Evolutionary conservation across 805 yeast species (phyloP).

Genomic region (Lipomyces sp.): DNA sequence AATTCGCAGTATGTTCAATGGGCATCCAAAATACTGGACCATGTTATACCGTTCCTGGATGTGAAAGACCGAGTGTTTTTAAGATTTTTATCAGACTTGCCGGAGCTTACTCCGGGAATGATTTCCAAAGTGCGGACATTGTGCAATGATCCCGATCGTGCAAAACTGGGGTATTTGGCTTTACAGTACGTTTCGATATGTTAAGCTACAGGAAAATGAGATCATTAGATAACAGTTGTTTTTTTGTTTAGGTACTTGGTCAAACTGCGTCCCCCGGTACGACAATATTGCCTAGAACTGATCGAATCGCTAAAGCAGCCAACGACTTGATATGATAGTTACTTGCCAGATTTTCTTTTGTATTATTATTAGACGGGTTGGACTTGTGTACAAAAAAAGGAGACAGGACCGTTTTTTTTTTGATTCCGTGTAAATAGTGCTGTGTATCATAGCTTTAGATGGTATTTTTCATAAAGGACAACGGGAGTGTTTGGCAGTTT

Average conservation of each 20-base stretch:
- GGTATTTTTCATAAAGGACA: no score
- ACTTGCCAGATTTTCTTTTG: background rate
- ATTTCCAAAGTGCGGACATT: slow-evolving; percentile 70
- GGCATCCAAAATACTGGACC: slow-evolving; percentile 73
- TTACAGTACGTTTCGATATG: slow-evolving; percentile 55
- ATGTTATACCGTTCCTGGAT: slow-evolving; percentile 83
- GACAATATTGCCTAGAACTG: slow-evolving; percentile 15
- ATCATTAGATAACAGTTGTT: background rate
- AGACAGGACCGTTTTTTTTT: no score
- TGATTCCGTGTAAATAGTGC: no score
- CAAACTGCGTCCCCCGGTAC: slow-evolving; percentile 32
- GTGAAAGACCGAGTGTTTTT: slow-evolving; percentile 79
- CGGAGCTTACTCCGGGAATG: slow-evolving; percentile 66
- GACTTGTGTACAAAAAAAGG: slow-evolving; percentile 28
- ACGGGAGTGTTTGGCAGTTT: no score
- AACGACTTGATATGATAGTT: background rate
- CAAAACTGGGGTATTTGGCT: slow-evolving; percentile 78
- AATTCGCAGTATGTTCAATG: slow-evolving; percentile 60
- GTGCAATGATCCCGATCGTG: slow-evolving; percentile 84
- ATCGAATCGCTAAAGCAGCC: slow-evolving; percentile 10
- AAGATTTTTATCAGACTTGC: slow-evolving; percentile 84
- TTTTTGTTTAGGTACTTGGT: slow-evolving; percentile 17
- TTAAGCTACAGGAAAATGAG: background rate
- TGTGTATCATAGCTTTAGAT: no score
- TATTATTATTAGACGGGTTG: background rate